Evolutionary conservation across 108 stramenopile species (phyloP), one percentile per base, ranked within the genome.

Genomic region (Skeletonema grethae): DNA sequence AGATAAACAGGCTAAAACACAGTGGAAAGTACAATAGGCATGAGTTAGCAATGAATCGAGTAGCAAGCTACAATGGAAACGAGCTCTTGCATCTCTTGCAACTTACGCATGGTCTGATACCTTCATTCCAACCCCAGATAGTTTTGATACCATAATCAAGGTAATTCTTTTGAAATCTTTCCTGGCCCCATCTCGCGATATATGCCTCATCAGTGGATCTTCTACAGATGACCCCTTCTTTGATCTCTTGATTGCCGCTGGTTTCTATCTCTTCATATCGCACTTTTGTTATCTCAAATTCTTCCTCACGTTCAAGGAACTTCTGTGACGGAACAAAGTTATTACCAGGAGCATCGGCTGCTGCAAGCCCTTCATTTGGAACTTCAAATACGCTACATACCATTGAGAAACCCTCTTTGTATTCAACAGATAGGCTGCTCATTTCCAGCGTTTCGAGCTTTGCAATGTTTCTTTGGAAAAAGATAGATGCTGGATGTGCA

Each of bases 61-160:
- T n/a, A n/a, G n/a, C n/a, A 7, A 7, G 34, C 8, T 34, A 34
- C 7, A 34, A 34, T 6, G 5, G 34, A 10, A 39, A 39, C 0
- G 38, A 2, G 34, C 34, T 34, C 32, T 3, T 34, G 32, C 32
- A 28, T 28, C 25, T 6, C 34, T 34, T 34, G 34, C 38, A 39
- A 39, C 38, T 39, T 39, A 39, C 38, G 61, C 95, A 96, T 20
- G 95, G 95, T 36, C 75, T 75, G 20, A 94, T 56, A 9, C 90
- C 90, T 3, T 89, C 87, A 7, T 35, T 12, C 90, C 92, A 92
- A 45, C 75, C 80, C 95, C 95, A 96, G n/a, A 96, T 96, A 3
- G 86, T 88, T 8, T 85, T 59, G 22, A 94, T 70, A 46, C 88
- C 88, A 65, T 84, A 86, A 5, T 84, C 24, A 15, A 24, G 31